Evolutionary conservation across 345 rosid genomes (phyloP).

Genomic region (Citrus glauca): DNA sequence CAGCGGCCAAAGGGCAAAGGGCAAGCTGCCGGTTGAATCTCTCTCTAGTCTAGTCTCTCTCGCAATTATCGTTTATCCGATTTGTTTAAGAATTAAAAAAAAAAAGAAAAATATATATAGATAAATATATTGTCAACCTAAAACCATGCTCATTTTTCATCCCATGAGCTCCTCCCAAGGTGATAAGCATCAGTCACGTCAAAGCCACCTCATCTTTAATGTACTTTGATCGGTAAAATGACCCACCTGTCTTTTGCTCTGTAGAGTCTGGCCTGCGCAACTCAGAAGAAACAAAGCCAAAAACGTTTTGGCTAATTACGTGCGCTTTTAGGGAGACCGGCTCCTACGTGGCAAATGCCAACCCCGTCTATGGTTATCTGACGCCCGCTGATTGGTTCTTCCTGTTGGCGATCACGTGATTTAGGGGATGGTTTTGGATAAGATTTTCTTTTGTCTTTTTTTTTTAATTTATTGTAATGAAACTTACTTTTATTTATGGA

Average conservation of each 20-base stretch:
- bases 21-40: not conserved
- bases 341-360: not conserved
- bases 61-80: not conserved
- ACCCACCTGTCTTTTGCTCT: not conserved
- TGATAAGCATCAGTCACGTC: no score
- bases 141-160: not conserved
- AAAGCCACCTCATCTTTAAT: no score
- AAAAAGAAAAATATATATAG: not conserved
- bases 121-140: not conserved
- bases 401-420: not conserved
- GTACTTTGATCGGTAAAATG: not conserved
- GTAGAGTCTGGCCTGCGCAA: no score
- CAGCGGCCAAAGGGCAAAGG: not conserved
- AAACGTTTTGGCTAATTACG: not conserved
- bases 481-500: no score
- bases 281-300: not conserved
- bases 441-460: no score
- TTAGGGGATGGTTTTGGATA: not conserved
- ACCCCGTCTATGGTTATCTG: not conserved
- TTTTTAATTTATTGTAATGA: no score
- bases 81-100: not conserved
- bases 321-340: not conserved
- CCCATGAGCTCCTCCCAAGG: not conserved
- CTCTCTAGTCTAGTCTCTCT: not conserved
- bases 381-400: not conserved